Evolutionary conservation across 176 grass and related monocot species (phyloP).

Genomic region (Melocanna baccifera): DNA sequence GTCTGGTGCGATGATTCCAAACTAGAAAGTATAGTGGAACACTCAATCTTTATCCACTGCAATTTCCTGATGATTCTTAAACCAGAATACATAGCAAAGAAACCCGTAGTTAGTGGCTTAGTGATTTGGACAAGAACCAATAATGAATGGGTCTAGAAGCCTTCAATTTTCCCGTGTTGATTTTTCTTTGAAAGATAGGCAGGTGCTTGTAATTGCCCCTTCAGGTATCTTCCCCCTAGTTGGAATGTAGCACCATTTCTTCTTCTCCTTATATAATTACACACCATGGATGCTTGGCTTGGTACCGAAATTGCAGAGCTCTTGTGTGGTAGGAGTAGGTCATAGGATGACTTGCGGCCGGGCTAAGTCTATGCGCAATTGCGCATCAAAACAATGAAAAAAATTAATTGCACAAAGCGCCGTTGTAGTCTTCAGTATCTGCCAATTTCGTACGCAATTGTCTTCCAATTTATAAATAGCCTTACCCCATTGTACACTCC

Average conservation of each 20-base stretch:
- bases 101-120: not conserved
- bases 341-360: not conserved
- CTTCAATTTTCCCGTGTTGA: not conserved
- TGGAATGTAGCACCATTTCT: not conserved
- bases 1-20: conserved; percentile 5
- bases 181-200: not conserved
- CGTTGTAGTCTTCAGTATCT: not conserved
- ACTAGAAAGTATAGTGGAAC: not conserved
- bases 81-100: not conserved
- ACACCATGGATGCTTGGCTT: not conserved
- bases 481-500: not conserved
- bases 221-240: not conserved
- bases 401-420: not conserved
- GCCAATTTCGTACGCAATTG: conserved; percentile 5
- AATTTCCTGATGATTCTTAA: not conserved
- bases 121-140: not conserved
- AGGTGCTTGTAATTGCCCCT: not conserved
- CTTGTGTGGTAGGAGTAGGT: not conserved
- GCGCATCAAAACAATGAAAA: not conserved
- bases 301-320: not conserved
- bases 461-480: not conserved
- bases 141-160: not conserved
- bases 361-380: not conserved
- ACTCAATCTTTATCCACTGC: conserved; percentile 23
- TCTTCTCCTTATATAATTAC: not conserved